A percentile compares a stretch with the other conserved stretches of the same genome.
These are phyloP conservation scores for Pseudomassariella vexata DNA, from an alignment of 2,329 filamentous ascomycete genomes.

Conservation along the genomic window DNA sequence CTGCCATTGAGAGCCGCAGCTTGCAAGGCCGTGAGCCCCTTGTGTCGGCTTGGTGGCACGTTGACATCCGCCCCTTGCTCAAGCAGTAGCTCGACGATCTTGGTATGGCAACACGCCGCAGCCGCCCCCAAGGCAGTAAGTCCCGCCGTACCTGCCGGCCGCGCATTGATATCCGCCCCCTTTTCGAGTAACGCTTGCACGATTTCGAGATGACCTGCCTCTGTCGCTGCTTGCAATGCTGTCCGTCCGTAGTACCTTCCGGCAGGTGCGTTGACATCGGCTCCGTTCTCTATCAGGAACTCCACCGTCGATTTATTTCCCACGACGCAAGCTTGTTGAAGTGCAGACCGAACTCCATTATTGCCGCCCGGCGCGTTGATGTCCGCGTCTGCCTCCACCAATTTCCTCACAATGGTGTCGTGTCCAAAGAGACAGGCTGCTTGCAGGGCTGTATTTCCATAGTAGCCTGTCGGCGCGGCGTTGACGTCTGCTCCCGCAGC, in stretches of 20 bases:
- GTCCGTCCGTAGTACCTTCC: slow-evolving; percentile 25
- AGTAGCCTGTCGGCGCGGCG: slow-evolving; percentile 15
- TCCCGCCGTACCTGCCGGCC: slow-evolving; percentile 26
- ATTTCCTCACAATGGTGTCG: slow-evolving; percentile 11
- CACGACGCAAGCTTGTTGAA: slow-evolving; percentile 25
- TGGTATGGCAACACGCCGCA: slow-evolving; percentile 18
- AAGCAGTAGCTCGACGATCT: slow-evolving; percentile 21
- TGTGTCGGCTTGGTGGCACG: slow-evolving; percentile 25
- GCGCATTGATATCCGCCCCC: slow-evolving; percentile 25
- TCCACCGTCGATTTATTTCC: slow-evolving; percentile 13
- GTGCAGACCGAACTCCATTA: slow-evolving; percentile 27
- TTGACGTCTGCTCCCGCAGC: slow-evolving; percentile 20
- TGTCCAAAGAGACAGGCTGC: slow-evolving; percentile 20
- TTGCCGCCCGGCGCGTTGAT: slow-evolving; percentile 22
- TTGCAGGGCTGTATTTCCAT: slow-evolving; percentile 22
- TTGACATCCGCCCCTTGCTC: slow-evolving; percentile 25
- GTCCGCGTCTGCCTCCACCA: slow-evolving; percentile 15
- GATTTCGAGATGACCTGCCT: slow-evolving; percentile 18
- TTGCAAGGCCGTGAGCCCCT: slow-evolving; percentile 33
- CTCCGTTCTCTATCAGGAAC: slow-evolving; percentile 14
- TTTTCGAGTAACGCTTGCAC: slow-evolving; percentile 19
- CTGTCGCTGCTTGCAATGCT: slow-evolving; percentile 28
- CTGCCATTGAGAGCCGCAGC: slow-evolving; percentile 24
- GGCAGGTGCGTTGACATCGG: slow-evolving; percentile 19
- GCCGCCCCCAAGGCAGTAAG: slow-evolving; percentile 31